Evolutionary conservation across 345 rosid species (phyloP).

Genomic region (Gossypium thurberi): DNA sequence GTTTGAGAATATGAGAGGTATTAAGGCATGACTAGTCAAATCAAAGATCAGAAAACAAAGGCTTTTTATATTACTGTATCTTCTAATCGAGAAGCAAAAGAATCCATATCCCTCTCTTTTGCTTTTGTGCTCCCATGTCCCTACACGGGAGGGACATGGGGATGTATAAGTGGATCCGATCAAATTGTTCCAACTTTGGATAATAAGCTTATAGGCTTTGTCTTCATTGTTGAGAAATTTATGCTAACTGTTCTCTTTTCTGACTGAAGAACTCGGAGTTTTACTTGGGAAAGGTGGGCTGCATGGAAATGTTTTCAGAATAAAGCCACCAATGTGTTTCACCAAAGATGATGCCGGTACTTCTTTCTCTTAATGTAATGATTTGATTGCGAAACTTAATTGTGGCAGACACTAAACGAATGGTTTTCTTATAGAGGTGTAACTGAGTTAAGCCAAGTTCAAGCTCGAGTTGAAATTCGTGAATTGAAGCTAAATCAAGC

Average conservation of each 20-base stretch:
- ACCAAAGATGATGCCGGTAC: constrained; percentile 86
- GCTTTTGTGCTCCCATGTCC: not conserved
- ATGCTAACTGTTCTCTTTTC: constrained; percentile 11
- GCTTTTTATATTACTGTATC: not conserved
- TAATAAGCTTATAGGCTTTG: not conserved
- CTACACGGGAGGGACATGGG: not conserved
- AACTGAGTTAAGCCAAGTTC: not conserved
- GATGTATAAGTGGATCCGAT: not conserved
- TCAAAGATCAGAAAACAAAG: not conserved
- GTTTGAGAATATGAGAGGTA: constrained; percentile 86
- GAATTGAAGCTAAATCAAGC: not conserved
- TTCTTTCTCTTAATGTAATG: not conserved
- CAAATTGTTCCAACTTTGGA: not conserved
- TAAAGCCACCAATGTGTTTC: constrained; percentile 96
- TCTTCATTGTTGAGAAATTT: not conserved
- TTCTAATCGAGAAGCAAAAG: not conserved
- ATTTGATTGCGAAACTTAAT: not conserved
- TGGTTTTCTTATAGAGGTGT: not conserved
- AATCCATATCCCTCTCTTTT: not conserved
- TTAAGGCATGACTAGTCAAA: not conserved
- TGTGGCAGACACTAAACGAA: not conserved
- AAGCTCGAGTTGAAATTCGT: not conserved
- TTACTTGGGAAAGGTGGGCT: constrained; percentile 90
- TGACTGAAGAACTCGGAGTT: constrained; percentile 59
- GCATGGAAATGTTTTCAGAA: constrained; percentile 81